Evolutionary conservation across 768 basidiomycete genomes (phyloP), one percentile per base, ranked within the genome.

Genomic region (Auricularia cornea): DNA sequence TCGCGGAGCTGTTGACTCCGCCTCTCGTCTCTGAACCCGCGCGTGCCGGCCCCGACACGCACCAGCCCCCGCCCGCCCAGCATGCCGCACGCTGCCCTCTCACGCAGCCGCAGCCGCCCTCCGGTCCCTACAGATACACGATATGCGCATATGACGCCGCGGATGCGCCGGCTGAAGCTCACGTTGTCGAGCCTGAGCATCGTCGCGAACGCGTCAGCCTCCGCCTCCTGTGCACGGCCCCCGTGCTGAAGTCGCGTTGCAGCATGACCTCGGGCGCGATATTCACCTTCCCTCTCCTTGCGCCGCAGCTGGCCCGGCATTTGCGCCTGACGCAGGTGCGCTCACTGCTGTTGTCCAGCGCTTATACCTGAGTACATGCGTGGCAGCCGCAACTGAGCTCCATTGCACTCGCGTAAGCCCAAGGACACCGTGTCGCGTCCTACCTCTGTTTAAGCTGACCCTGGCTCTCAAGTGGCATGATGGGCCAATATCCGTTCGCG

Each of bases 221-320:
- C 38, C 11, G 16, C 12, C 59, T 60, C n/a, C 12, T 26, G n/a
- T 40, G 23, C 23, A 56, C 48, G 23, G 52, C 65, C 66, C 69
- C 41, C 31, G 26, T 30, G 30, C 3, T 60, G 28, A 41, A 20
- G 14, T 18, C 26, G 16, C 26, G 23, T 32, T 63, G 14, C 35
- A 91, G 90, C n/a, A 72, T 91, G 65, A 86, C 80, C 66, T 88
- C 88, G 0, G 90, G 89, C n/a, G 88, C 86, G 33, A 81, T 92
- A 64, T 90, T 90, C 76, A 86, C 82, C 56, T 91, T 92, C 69
- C 89, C 91, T 23, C 77, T 92, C 4, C 75, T 92, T 44, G 84
- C 90, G 1, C 86, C 90, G 6, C 76, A 80, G 1, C 71, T 92
- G 63, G 83, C 82, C 3, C 70, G 78, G 23, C 81, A 81, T 67